Conservation (phyloP, 768 basidiomycete species). For the Lentinula boryana region DNA sequence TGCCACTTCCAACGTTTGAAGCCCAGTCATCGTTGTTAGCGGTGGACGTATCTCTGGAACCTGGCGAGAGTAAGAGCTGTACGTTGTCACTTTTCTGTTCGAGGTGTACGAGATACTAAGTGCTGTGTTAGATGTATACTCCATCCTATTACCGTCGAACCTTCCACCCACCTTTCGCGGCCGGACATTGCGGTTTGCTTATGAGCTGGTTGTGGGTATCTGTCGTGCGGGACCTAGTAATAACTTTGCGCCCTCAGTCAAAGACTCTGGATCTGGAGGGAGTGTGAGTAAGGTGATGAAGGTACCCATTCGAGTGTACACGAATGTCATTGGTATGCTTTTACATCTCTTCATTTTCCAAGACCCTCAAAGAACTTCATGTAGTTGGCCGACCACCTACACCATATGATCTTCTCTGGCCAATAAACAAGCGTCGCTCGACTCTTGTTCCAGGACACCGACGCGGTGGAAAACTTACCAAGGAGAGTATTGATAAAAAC, state of each 20-base stretch:
- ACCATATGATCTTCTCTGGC: conserved; percentile 84
- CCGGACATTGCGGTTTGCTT: conserved; percentile 77
- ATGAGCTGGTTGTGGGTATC: conserved; percentile 85
- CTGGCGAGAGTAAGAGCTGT: conserved; percentile 87
- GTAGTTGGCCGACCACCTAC: conserved; percentile 44
- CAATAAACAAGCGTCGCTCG: conserved; percentile 38
- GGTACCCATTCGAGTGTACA: conserved; percentile 88
- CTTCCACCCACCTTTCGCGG: conserved; percentile 92
- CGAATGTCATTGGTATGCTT: conserved; percentile 46
- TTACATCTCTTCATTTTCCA: conserved; percentile 40
- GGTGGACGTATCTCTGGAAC: conserved; percentile 74
- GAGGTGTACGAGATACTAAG: not conserved
- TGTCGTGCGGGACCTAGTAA: conserved; percentile 50
- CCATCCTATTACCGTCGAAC: conserved; percentile 63
- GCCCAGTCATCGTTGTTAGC: conserved; percentile 84
- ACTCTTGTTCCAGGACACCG: conserved; percentile 2
- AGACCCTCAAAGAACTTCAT: not conserved
- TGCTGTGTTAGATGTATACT: conserved; percentile 64
- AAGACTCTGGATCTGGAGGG: conserved; percentile 26
- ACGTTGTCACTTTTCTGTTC: conserved; percentile 23
- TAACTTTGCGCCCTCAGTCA: conserved; percentile 21
- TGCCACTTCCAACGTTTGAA: conserved; percentile 78
- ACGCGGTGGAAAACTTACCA: not conserved
- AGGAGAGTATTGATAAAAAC: not conserved
- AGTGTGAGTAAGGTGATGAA: conserved; percentile 77